phyloP scores from a whole-genome alignment of 306 rosid species.

The Delonix regia region DNA sequence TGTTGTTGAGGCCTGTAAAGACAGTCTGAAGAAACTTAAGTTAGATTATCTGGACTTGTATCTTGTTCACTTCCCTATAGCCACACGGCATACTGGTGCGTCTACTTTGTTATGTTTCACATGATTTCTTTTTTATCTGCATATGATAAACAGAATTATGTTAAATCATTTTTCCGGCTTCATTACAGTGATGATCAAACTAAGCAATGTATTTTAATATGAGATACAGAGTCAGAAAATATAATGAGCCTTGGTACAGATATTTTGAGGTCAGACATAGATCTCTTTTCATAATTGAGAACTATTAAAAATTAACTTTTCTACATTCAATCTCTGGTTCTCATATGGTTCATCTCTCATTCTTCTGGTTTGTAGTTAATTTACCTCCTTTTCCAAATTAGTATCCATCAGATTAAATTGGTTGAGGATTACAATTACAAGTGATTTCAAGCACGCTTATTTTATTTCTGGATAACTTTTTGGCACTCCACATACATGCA shows the following conservation, averaged over 20 bases:
- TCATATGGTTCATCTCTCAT: neutral
- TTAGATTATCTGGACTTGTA: constrained; percentile 82
- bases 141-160: neutral
- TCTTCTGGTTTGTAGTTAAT: neutral
- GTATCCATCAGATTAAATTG: neutral
- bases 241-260: neutral
- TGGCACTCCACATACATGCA: constrained; percentile 38
- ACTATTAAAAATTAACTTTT: neutral
- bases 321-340: neutral
- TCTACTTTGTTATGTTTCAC: constrained; percentile 1
- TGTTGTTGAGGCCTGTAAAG: constrained; percentile 83
- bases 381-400: neutral
- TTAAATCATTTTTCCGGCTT: neutral
- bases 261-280: neutral
- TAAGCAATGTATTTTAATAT: neutral
- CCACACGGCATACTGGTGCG: constrained; percentile 75
- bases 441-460: neutral
- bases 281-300: neutral
- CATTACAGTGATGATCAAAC: neutral
- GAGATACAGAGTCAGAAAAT: neutral
- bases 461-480: constrained; percentile 11
- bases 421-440: neutral
- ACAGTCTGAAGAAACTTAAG: constrained; percentile 84
- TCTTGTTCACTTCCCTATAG: constrained; percentile 87
- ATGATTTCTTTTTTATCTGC: constrained; percentile 9